Evolutionary conservation across 108 stramenopile species (phyloP), one percentile per base, ranked within the genome.

Genomic region (Skeletonema grethae): DNA sequence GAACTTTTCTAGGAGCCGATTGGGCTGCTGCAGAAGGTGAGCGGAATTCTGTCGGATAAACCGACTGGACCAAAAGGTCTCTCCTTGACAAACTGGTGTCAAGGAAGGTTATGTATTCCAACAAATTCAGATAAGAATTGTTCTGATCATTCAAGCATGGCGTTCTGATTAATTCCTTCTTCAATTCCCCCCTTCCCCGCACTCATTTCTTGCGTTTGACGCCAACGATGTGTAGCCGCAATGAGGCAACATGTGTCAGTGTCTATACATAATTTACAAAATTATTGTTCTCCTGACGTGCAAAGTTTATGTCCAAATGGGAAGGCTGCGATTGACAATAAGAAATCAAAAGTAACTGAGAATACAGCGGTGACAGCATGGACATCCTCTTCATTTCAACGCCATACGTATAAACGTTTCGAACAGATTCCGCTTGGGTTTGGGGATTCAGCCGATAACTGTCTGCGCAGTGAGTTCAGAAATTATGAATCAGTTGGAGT

Each of bases 21-120:
- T 75, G 73, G 73, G 16, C n/a, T n/a, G 41, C 12, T 25, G 65
- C 25, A 13, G 73, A 75, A 75, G 73, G 73, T 67, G 63, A 66
- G 73, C 35, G 0, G 31, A 20, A n/a, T n/a, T n/a, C n/a, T n/a
- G n/a, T n/a, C n/a, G n/a, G n/a, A n/a, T n/a, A n/a, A n/a, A n/a
- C n/a, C n/a, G n/a, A n/a, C n/a, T n/a, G n/a, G n/a, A n/a, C n/a
- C n/a, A n/a, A n/a, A n/a, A n/a, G n/a, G n/a, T n/a, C n/a, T n/a
- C n/a, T n/a, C n/a, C n/a, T n/a, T n/a, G n/a, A n/a, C n/a, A n/a
- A n/a, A n/a, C n/a, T n/a, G n/a, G n/a, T n/a, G n/a, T n/a, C n/a
- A n/a, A n/a, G n/a, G n/a, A n/a, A n/a, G n/a, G n/a, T n/a, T n/a
- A n/a, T n/a, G n/a, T n/a, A n/a, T n/a, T n/a, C n/a, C n/a, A n/a